These are phyloP conservation scores for Trichophyton verrucosum DNA, from an alignment of 2,329 filamentous ascomycete species.

Conservation along the genomic window DNA sequence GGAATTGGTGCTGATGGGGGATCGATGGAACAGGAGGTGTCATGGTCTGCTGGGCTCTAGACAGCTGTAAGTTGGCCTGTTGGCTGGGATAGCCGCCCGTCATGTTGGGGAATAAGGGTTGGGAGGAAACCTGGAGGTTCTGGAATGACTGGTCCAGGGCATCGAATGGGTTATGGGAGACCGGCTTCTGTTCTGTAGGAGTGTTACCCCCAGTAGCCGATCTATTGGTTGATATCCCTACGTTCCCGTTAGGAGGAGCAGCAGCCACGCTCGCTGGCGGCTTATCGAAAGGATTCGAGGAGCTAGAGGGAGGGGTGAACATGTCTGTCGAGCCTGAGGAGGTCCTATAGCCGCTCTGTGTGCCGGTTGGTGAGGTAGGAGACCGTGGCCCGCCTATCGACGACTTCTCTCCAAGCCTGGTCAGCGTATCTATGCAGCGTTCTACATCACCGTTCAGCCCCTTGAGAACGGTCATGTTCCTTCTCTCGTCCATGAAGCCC, in stretches of 20 bases:
- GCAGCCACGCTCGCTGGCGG: conserved; percentile 13
- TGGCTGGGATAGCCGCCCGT: conserved; percentile 50
- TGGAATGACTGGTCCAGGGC: conserved; percentile 59
- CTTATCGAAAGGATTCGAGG: conserved; percentile 58
- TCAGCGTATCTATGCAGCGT: conserved; percentile 69
- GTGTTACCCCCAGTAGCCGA: conserved; percentile 15
- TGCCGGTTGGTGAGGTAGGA: conserved; percentile 27
- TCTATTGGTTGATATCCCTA: conserved; percentile 17
- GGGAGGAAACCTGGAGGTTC: conserved; percentile 55
- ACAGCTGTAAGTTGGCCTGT: conserved; percentile 22
- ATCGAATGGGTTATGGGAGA: conserved; percentile 58
- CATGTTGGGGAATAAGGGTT: conserved; percentile 61
- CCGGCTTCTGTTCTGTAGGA: conserved; percentile 12
- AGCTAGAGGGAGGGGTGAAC: conserved; percentile 21
- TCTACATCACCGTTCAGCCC: conserved; percentile 76
- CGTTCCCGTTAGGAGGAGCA: conserved; percentile 15
- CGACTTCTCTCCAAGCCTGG: conserved; percentile 63
- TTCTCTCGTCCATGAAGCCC: conserved; percentile 76
- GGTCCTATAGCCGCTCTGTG: conserved; percentile 13
- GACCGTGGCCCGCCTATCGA: conserved; percentile 41
- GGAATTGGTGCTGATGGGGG: no score
- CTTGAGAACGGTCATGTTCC: conserved; percentile 70
- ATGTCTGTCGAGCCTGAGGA: neutral
- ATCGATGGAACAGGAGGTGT: conserved; percentile 29
- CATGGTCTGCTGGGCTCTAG: conserved; percentile 32